Percentiles rank a stretch among this genome's conserved stretches.
Evolutionary conservation across 495 filamentous ascomycete genomes (phyloP).

Genomic region (Cercophora scortea): DNA sequence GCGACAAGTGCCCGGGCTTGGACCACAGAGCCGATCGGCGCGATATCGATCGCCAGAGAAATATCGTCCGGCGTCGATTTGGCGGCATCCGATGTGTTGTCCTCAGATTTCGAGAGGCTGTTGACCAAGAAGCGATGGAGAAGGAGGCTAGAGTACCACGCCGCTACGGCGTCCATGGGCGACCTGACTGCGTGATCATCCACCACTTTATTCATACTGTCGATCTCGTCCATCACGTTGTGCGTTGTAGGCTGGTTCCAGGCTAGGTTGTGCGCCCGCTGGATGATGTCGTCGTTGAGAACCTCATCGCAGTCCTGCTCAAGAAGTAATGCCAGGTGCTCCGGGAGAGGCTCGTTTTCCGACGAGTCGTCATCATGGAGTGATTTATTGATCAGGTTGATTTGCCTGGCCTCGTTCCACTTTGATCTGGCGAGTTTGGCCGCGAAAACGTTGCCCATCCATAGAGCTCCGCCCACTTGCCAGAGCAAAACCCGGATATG

Average conservation of each 20-base stretch:
- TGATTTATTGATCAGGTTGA: slow-evolving; percentile 52
- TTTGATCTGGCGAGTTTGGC: slow-evolving; percentile 58
- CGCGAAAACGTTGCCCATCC: slow-evolving; percentile 40
- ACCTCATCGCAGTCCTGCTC: slow-evolving; percentile 73
- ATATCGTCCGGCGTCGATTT: slow-evolving; percentile 47
- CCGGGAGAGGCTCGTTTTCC: slow-evolving; percentile 58
- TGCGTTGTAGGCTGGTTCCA: slow-evolving; percentile 74
- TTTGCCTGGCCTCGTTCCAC: slow-evolving; percentile 70
- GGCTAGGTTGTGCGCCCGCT: slow-evolving; percentile 83
- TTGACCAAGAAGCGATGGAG: slow-evolving; percentile 61
- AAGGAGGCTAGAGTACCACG: slow-evolving; percentile 80
- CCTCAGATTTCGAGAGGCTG: slow-evolving; percentile 38
- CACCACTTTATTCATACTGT: slow-evolving; percentile 74
- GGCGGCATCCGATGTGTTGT: slow-evolving; percentile 24
- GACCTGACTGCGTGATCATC: slow-evolving; percentile 82
- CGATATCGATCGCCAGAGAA: slow-evolving; percentile 60
- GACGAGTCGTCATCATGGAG: slow-evolving; percentile 33
- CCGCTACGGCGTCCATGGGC: slow-evolving; percentile 80
- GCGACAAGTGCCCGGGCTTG: slow-evolving; percentile 74
- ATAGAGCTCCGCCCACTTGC: slow-evolving; percentile 46
- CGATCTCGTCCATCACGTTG: slow-evolving; percentile 51
- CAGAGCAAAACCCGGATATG: slow-evolving; percentile 84
- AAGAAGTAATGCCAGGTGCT: slow-evolving; percentile 65
- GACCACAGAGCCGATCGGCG: slow-evolving; percentile 70
- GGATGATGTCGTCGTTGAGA: slow-evolving; percentile 65